These are phyloP conservation scores for Arabidopsis suecica DNA, from an alignment of 345 rosid species.

Conservation along the genomic window DNA sequence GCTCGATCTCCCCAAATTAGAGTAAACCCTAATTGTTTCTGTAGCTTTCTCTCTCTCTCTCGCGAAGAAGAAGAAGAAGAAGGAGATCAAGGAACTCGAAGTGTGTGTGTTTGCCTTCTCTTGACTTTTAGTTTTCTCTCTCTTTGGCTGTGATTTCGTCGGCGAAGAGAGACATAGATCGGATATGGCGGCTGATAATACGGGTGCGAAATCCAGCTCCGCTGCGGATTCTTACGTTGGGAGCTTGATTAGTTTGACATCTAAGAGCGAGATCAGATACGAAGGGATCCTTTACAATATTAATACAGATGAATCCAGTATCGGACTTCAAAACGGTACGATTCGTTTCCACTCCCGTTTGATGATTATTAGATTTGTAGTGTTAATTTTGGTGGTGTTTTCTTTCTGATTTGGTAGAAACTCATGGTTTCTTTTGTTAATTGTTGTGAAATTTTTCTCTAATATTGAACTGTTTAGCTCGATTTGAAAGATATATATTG, in stretches of 20 bases:
- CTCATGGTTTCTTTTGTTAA: background rate
- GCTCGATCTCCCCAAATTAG: conserved; percentile 44
- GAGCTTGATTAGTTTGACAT: conserved; percentile 95
- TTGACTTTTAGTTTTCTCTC: conserved; percentile 29
- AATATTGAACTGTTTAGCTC: conserved; percentile 20
- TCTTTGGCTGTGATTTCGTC: conserved; percentile 35
- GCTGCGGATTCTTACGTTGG: conserved; percentile 94
- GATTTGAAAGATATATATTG: background rate
- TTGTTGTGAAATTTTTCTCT: conserved; percentile 5
- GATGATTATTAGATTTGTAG: conserved; percentile 6
- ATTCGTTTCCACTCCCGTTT: background rate
- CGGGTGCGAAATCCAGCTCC: conserved; percentile 64
- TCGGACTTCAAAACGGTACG: conserved; percentile 87
- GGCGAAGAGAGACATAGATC: conserved; percentile 41
- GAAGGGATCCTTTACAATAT: conserved; percentile 93
- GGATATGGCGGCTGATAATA: conserved; percentile 68
- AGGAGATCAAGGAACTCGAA: conserved; percentile 33
- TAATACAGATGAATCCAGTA: conserved; percentile 95
- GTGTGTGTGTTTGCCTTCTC: conserved; percentile 31
- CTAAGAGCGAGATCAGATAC: conserved; percentile 96
- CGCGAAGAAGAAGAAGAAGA: background rate
- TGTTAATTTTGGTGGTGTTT: background rate
- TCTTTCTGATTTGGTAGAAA: conserved; percentile 5
- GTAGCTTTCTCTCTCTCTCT: conserved; percentile 12
- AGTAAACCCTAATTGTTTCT: conserved; percentile 53